These are phyloP conservation scores for Lablab purpureus DNA, from an alignment of 306 rosid genomes.

Conservation along the genomic window DNA sequence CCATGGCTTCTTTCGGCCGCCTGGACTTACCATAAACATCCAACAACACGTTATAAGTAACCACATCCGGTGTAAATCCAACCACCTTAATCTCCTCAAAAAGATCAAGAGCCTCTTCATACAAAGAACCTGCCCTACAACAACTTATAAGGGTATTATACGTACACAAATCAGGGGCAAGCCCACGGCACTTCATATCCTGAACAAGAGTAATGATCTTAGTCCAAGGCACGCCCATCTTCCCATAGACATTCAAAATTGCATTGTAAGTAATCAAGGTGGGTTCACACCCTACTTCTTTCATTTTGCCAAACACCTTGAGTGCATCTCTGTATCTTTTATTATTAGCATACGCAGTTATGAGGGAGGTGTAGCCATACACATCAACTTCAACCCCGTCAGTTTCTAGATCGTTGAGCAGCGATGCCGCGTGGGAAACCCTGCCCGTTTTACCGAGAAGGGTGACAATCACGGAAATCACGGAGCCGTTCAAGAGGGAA, in stretches of 20 bases:
- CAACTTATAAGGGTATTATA: constrained; percentile 80
- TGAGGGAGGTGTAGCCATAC: constrained; percentile 77
- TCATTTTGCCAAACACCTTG: constrained; percentile 68
- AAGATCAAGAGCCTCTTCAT: constrained; percentile 71
- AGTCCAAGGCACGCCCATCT: constrained; percentile 90
- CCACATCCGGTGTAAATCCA: constrained; percentile 71
- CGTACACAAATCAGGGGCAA: constrained; percentile 80
- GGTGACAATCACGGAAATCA: constrained; percentile 62
- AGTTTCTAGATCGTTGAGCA: constrained; percentile 58
- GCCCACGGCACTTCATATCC: constrained; percentile 63
- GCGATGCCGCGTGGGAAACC: constrained; percentile 63
- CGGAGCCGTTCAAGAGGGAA: constrained; percentile 59
- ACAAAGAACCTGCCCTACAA: constrained; percentile 77
- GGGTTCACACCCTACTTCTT: constrained; percentile 71
- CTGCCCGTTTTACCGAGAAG: constrained; percentile 76
- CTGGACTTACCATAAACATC: constrained; percentile 90
- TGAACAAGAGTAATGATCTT: constrained; percentile 67
- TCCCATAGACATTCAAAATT: constrained; percentile 81
- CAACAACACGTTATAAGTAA: constrained; percentile 76
- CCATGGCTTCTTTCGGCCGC: constrained; percentile 83
- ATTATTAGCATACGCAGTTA: constrained; percentile 71
- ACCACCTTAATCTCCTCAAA: constrained; percentile 76
- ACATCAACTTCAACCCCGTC: constrained; percentile 73
- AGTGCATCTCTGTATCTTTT: constrained; percentile 82
- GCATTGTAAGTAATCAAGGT: constrained; percentile 81